Base-by-base conservation (phyloP, 768 basidiomycete species). In the Boletus huronensis region DNA sequence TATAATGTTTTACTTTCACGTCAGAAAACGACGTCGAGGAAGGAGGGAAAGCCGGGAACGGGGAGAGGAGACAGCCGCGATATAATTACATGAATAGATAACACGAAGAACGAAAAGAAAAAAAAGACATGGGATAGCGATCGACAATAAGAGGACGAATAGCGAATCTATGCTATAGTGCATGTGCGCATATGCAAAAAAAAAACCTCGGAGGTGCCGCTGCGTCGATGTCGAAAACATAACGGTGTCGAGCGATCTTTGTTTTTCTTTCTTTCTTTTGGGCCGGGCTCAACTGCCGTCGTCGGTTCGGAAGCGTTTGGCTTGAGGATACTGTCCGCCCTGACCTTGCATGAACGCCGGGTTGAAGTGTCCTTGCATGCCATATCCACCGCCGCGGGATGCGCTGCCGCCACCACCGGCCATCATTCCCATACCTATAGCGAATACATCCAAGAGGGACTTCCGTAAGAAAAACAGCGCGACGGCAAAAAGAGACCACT, bases 341-440 rank as follows among this genome's bases (percentile, higher is more conserved):
- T 74, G 71, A 10, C 67, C 74, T 64, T 77, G 79, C 76, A 85
- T 82, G 67, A 90, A 89, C 21, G 85, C 83, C 3, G 87, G 86
- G 66, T 88, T 88, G 74, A 86, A 83, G 72, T 89, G 85, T 16
- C 86, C 85, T 63, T 77, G 77, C 58, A 71, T 75, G 56, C 73
- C 77, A 67, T 76, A 78, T 42, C 78, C 78, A 48, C 81, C 78
- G 50, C 80, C 53, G 70, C 49, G 48, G n/a, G n/a, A n/a, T 50
- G 50, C 59, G 38, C 46, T 21, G 34, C 55, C 44, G 41, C 77
- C 77, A 25, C 72, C 78, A 45, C 70, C 66, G 51, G 72, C 69
- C 75, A 81, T 77, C 76, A 79, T 79, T 64, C 80, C 81, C 77
- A 79, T 79, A 69, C 75, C 76, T 77, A 68, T 72, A 67, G 49